Conservation (phyloP, 2,329 filamentous ascomycete species). For the Cladobotryum protrusum region DNA sequence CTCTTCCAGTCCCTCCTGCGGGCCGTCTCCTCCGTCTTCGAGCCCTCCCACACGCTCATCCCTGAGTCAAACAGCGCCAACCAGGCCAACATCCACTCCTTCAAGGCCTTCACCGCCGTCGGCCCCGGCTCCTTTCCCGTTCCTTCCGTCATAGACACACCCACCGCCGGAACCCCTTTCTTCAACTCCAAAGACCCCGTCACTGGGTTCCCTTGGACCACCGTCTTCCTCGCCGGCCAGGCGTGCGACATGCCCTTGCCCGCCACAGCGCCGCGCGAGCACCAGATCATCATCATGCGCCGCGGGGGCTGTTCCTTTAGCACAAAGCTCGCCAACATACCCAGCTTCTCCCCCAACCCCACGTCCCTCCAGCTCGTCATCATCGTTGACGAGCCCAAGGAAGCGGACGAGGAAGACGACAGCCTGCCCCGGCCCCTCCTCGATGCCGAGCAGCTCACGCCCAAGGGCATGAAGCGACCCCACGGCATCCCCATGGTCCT, state of each 20-base stretch:
- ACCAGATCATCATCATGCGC: slow-evolving; percentile 76
- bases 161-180: slow-evolving; percentile 35
- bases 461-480: slow-evolving; percentile 60
- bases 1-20: slow-evolving; percentile 42
- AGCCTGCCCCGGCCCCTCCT: slow-evolving; percentile 58
- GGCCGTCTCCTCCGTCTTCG: slow-evolving; percentile 40
- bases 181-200: slow-evolving; percentile 32
- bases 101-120: slow-evolving; percentile 47
- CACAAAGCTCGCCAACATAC: slow-evolving; percentile 79
- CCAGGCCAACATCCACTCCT: slow-evolving; percentile 40
- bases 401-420: slow-evolving; percentile 28
- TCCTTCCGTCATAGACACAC: slow-evolving; percentile 56
- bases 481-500: slow-evolving; percentile 79
- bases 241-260: slow-evolving; percentile 57
- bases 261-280: slow-evolving; percentile 42
- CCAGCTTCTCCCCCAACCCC: slow-evolving; percentile 59
- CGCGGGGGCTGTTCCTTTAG: slow-evolving; percentile 82
- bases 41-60: slow-evolving; percentile 26
- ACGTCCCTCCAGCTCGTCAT: slow-evolving; percentile 72
- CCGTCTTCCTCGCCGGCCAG: slow-evolving; percentile 63
- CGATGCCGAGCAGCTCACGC: slow-evolving; percentile 66
- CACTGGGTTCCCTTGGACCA: slow-evolving; percentile 58
- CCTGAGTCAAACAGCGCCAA: slow-evolving; percentile 21
- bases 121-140: slow-evolving; percentile 61
- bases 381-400: slow-evolving; percentile 47